These are phyloP conservation scores for Phytopythium vexans DNA, from an alignment of 352 stramenopile genomes.

Conservation along the genomic window DNA sequence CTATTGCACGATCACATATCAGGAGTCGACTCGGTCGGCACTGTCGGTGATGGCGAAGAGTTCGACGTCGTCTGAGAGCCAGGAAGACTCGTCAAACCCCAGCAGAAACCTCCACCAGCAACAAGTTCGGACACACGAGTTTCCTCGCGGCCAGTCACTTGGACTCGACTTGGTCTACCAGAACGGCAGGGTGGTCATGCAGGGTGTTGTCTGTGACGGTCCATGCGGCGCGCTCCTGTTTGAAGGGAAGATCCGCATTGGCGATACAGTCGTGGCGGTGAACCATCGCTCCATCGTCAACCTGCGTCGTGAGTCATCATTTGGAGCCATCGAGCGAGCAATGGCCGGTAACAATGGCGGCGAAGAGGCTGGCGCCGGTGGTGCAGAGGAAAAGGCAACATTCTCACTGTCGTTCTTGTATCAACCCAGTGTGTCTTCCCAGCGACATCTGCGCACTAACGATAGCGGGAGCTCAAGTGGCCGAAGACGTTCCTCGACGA, in stretches of 20 bases:
- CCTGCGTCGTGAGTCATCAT: conserved; percentile 73
- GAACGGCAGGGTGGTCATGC: conserved; percentile 69
- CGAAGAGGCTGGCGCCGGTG: conserved; percentile 6
- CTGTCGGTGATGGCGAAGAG: conserved; percentile 60
- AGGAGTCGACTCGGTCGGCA: conserved; percentile 72
- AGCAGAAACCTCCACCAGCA: conserved; percentile 21
- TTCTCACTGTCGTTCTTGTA: conserved; percentile 78
- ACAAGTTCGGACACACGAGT: conserved; percentile 63
- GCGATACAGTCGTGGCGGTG: conserved; percentile 74
- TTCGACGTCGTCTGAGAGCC: conserved; percentile 14
- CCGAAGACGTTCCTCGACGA: conserved; percentile 3
- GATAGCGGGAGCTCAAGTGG: background rate
- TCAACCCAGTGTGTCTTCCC: conserved; percentile 20
- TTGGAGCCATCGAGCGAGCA: conserved; percentile 70
- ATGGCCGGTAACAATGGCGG: conserved; percentile 29
- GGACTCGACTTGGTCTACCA: conserved; percentile 82
- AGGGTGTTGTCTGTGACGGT: conserved; percentile 68
- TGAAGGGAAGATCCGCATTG: conserved; percentile 68
- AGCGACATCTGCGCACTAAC: conserved; percentile 2
- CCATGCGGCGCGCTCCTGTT: conserved; percentile 56
- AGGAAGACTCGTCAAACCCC: background rate
- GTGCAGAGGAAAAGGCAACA: conserved; percentile 12
- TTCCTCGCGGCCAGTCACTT: conserved; percentile 44
- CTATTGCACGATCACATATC: conserved; percentile 82
- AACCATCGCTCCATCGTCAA: conserved; percentile 83